Conservation (phyloP, 164 flowering plant genomes). For the Umbellularia californica region DNA sequence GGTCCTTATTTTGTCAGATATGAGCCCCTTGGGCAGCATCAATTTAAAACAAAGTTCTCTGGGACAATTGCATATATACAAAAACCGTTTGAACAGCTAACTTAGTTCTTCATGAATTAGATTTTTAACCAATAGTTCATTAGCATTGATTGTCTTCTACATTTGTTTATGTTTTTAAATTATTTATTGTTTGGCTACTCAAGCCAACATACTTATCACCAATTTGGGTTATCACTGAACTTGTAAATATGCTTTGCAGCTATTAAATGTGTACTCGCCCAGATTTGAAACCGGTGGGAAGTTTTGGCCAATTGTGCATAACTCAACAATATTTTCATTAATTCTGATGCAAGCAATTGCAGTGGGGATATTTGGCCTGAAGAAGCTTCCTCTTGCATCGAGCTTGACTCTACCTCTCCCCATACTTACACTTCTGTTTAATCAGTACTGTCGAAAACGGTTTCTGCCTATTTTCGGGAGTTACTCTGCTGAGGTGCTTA, state of each 20-base stretch:
- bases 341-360: conserved; percentile 82
- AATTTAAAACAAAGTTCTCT: too few species aligned
- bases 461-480: conserved; percentile 68
- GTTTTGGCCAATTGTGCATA: conserved; percentile 89
- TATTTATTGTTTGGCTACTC: neutral
- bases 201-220: neutral
- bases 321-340: conserved; percentile 69
- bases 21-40: too few species aligned
- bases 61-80: too few species aligned
- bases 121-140: too few species aligned
- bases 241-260: conserved; percentile 38
- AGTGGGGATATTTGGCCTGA: conserved; percentile 80
- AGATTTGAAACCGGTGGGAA: conserved; percentile 77
- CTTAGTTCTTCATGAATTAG: too few species aligned
- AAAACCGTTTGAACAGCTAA: too few species aligned
- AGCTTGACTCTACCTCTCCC: conserved; percentile 68
- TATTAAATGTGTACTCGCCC: conserved; percentile 70
- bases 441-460: conserved; percentile 75
- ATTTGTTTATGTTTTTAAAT: too few species aligned
- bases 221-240: conserved; percentile 3
- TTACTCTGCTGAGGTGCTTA: conserved; percentile 74
- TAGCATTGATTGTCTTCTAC: too few species aligned
- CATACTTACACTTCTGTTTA: conserved; percentile 67
- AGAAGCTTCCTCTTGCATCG: conserved; percentile 80
- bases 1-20: too few species aligned